A percentile compares a stretch with the other conserved stretches of the same genome.
Conservation (phyloP, 257 asterid genomes). For the Nicotiana tomentosiformis region DNA sequence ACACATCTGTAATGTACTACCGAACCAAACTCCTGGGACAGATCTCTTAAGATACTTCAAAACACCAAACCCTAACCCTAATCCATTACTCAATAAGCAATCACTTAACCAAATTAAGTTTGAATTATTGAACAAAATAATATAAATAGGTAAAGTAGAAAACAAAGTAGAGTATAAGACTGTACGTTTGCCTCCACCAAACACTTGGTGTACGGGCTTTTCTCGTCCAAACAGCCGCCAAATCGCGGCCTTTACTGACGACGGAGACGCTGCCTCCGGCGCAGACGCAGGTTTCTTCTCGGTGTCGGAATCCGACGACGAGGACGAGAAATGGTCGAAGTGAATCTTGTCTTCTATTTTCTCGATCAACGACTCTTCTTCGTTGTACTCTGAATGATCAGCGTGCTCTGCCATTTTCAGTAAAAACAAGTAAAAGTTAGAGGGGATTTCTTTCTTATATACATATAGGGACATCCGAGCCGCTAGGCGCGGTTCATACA, state of each 20-base stretch:
- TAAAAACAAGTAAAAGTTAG: neutral
- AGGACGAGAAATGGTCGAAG: constrained; percentile 31
- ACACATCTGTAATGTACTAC: neutral
- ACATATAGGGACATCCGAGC: neutral
- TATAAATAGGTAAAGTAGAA: neutral
- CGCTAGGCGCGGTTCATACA: neutral
- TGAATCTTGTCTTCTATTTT: constrained; percentile 51
- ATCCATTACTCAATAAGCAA: neutral
- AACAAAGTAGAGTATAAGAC: neutral
- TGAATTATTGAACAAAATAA: neutral
- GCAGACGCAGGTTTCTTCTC: constrained; percentile 21
- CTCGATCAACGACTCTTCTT: constrained; percentile 59
- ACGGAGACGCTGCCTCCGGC: constrained; percentile 17
- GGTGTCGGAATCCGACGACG: constrained; percentile 48
- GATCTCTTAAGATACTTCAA: neutral
- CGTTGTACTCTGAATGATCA: constrained; percentile 54
- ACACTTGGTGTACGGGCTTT: constrained; percentile 64
- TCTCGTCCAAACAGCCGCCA: constrained; percentile 53
- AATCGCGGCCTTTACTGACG: constrained; percentile 39
- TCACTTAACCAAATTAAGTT: neutral
- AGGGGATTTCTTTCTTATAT: neutral
- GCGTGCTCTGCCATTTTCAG: constrained; percentile 64
- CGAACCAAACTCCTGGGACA: neutral
- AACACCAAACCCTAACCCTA: neutral
- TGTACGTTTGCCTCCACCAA: constrained; percentile 79